Evolutionary conservation across 1,139 yeast species (phyloP).

Genomic region (Protomyces inundatus): DNA sequence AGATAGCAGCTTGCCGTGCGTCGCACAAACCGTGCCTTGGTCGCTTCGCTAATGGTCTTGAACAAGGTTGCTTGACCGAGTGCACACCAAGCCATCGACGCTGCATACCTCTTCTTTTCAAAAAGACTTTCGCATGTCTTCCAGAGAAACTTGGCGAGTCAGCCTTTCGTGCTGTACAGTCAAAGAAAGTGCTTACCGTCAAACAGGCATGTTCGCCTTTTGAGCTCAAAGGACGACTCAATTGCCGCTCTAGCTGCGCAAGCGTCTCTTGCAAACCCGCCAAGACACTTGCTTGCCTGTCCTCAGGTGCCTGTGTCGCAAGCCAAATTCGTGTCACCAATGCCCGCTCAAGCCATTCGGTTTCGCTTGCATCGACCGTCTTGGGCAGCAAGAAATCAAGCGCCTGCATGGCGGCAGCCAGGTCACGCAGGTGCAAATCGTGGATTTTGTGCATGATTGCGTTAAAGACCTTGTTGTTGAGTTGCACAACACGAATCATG

Average conservation of each 20-base stretch:
- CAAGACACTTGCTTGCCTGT: not conserved
- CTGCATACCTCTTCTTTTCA: constrained; percentile 13
- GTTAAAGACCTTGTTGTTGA: not conserved
- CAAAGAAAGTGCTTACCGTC: constrained; percentile 20
- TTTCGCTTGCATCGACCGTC: not conserved
- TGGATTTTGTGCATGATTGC: constrained; percentile 4
- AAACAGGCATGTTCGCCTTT: constrained; percentile 27
- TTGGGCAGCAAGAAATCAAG: constrained; percentile 15
- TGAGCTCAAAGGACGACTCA: constrained; percentile 13
- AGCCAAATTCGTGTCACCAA: constrained; percentile 27
- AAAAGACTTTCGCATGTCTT: constrained; percentile 26
- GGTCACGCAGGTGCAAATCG: constrained; percentile 1
- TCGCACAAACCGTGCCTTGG: constrained; percentile 25
- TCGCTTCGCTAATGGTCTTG: constrained; percentile 21
- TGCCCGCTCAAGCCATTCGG: constrained; percentile 27
- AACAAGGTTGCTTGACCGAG: constrained; percentile 25
- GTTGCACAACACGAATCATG: constrained; percentile 16
- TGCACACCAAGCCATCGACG: constrained; percentile 28
- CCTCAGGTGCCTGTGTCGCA: constrained; percentile 12
- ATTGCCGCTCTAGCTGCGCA: constrained; percentile 23
- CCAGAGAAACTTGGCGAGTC: constrained; percentile 28
- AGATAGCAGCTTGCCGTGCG: constrained; percentile 28
- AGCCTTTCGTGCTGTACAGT: not conserved
- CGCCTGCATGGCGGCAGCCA: not conserved
- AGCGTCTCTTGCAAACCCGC: not conserved